Base-by-base conservation (phyloP, 208 protist species). In the Leishmania amazonensis region DNA sequence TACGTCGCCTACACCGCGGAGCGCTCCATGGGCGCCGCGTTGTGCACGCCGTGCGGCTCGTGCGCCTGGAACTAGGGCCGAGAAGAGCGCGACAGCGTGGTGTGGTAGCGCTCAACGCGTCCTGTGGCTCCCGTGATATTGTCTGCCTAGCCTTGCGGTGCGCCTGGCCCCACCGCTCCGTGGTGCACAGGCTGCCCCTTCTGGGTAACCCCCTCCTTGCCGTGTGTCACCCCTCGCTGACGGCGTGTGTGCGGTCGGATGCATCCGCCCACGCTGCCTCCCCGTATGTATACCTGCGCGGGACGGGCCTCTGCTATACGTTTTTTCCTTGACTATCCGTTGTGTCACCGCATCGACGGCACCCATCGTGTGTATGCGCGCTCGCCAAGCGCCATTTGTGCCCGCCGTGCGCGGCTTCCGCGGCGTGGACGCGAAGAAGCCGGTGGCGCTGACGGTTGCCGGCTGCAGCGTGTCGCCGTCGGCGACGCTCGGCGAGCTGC, bases 1-100 rank as follows among this genome's bases (percentile, higher is more conserved):
- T 84, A 87, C 84, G 79, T 84, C 47, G 53, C 71, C 76, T 87
- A 84, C 84, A 49, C 80, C 17, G 58, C 54, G 75, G 84, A 87
- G 68, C 68, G 68, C 68, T 38, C 21, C 42, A 73, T 73, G 68
- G 68, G 68, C 24, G 40, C 68, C 35, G 68, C 68, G 13, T 1
- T 42, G 19, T 73, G 68, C 24, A 73, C 21, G 68, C 68, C 72
- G n/a, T 42, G 45, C 72, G 72, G 3, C 72, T 62, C 31, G 13
- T 76, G 72, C 72, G 8, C 72, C 1, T 75, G 72, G 0, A 45
- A 45, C 42, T 45, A 45, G 51, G 1, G 51, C 15, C 51, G 51
- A 11, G 15, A 57, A 57, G 42, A 7, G 42, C 51, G 17, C 13
- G 21, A 60, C 17, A 60, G 57, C 57, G 57, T n/a, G 11, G 21